phyloP scores from a whole-genome alignment of 805 yeast genomes.

The Wickerhamiella brachini region DNA sequence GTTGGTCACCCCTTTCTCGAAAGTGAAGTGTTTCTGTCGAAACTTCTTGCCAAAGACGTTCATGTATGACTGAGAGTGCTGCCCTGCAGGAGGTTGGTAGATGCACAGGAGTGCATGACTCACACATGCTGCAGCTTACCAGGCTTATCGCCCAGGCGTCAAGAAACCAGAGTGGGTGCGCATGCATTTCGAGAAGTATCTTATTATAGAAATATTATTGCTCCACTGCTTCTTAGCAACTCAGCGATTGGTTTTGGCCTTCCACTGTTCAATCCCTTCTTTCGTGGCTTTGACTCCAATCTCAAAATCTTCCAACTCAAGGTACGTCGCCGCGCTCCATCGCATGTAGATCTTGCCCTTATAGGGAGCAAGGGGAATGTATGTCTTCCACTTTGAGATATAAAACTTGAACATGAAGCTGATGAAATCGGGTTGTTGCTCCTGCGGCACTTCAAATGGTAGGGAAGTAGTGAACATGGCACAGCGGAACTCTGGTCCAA shows the following conservation, averaged over 20 bases:
- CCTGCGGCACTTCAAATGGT: constrained; percentile 22
- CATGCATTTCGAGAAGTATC: no score
- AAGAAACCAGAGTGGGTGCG: no score
- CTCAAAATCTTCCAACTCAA: constrained; percentile 40
- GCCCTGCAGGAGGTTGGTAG: no score
- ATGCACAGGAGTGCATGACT: not conserved
- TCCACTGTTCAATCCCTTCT: constrained; percentile 20
- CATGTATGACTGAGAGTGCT: not conserved
- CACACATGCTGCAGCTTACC: not conserved
- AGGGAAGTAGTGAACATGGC: constrained; percentile 34
- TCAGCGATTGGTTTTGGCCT: constrained; percentile 14
- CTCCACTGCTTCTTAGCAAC: no score
- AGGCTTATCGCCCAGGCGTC: no score
- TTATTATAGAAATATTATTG: no score
- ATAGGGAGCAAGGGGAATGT: constrained; percentile 34
- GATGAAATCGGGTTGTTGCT: constrained; percentile 14
- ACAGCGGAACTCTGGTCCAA: constrained; percentile 25
- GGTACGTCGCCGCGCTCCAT: constrained; percentile 47
- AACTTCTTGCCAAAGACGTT: constrained; percentile 35
- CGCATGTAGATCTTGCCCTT: constrained; percentile 33
- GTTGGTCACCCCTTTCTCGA: constrained; percentile 29
- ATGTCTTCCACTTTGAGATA: constrained; percentile 28
- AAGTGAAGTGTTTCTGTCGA: constrained; percentile 20
- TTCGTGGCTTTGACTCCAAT: constrained; percentile 32
- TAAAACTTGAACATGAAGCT: constrained; percentile 13